Conservation (phyloP, 495 filamentous ascomycete genomes). For the Trypethelium eluteriae region DNA sequence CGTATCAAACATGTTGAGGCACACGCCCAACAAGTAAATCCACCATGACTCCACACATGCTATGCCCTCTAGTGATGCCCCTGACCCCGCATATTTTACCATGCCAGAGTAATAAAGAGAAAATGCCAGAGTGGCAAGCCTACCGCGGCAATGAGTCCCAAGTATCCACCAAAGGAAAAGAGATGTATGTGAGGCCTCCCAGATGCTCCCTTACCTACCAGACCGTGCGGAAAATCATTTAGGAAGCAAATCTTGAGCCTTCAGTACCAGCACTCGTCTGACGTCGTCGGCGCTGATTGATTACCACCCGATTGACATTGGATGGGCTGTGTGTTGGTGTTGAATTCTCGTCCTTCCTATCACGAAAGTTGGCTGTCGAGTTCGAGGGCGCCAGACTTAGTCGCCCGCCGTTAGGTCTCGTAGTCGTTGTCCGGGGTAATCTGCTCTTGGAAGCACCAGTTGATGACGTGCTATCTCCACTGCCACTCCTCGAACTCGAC, state of each 20-base stretch:
- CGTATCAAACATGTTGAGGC: neutral
- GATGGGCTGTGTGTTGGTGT: conserved; percentile 3
- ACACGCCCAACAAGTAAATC: neutral
- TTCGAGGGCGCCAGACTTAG: conserved; percentile 12
- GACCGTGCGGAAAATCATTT: neutral
- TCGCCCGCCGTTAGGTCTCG: conserved; percentile 5
- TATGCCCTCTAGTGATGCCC: neutral
- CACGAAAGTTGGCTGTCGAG: conserved; percentile 2
- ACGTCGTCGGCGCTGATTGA: conserved; percentile 5
- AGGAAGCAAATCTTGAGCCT: conserved; percentile 9
- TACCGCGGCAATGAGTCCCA: neutral
- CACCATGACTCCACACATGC: neutral
- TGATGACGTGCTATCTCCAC: conserved; percentile 1
- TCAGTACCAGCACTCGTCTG: conserved; percentile 1
- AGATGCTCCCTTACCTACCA: too few relatives aligned
- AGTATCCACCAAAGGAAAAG: neutral
- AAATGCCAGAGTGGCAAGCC: neutral
- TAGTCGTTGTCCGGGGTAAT: conserved; percentile 17
- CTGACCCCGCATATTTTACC: neutral
- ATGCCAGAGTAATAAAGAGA: neutral
- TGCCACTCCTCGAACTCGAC: neutral
- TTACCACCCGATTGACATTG: neutral
- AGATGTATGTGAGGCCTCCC: neutral
- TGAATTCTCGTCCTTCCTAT: neutral
- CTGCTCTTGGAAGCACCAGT: conserved; percentile 18